Evolutionary conservation across 2,329 filamentous ascomycete species (phyloP).

Genomic region (Ophiostoma piceae): DNA sequence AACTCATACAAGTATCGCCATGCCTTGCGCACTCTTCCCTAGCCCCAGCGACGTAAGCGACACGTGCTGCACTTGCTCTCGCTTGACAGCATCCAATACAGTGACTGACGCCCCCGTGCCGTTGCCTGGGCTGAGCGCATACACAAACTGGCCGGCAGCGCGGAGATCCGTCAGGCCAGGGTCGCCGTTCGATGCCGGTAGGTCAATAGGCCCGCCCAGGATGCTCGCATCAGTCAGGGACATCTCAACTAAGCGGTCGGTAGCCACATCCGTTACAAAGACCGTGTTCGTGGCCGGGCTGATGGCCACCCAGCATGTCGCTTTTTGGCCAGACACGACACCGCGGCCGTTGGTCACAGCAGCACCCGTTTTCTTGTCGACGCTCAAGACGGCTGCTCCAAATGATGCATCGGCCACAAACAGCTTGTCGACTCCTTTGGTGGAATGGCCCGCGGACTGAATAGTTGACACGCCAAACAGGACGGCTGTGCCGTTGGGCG

Average conservation of each 20-base stretch:
- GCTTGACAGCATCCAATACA: conserved; percentile 36
- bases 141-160: conserved; percentile 50
- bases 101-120: conserved; percentile 38
- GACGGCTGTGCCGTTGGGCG: conserved; percentile 50
- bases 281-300: conserved; percentile 45
- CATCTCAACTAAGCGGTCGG: conserved; percentile 54
- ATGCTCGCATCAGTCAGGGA: conserved; percentile 46
- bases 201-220: conserved; percentile 37
- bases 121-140: conserved; percentile 52
- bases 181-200: conserved; percentile 41
- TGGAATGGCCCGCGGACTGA: conserved; percentile 28
- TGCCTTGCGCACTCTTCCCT: conserved; percentile 32
- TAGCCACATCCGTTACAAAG: conserved; percentile 53
- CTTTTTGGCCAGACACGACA: conserved; percentile 46
- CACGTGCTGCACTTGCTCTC: conserved; percentile 35
- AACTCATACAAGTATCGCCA: conserved; percentile 30
- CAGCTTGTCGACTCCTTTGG: conserved; percentile 37
- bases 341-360: conserved; percentile 37
- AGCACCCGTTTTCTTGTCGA: conserved; percentile 34
- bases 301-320: conserved; percentile 55
- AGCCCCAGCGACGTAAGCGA: conserved; percentile 30
- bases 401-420: conserved; percentile 57
- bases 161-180: conserved; percentile 52
- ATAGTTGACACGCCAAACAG: conserved; percentile 50
- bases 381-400: conserved; percentile 46